Percentiles rank a stretch among this genome's conserved stretches.
Evolutionary conservation across 2,329 filamentous ascomycete species (phyloP).

Genomic region (Trichoderma pleuroti): DNA sequence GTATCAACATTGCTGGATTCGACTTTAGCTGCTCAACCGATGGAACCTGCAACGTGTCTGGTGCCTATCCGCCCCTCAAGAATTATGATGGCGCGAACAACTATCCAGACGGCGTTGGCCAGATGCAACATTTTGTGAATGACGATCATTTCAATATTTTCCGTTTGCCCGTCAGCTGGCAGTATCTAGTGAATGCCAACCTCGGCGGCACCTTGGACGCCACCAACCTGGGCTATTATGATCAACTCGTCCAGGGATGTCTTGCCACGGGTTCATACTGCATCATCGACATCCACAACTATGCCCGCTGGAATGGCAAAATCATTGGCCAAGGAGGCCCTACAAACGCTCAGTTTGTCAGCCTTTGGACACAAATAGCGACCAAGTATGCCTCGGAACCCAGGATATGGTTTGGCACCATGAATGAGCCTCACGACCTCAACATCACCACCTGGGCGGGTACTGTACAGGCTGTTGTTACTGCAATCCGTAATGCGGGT

Average conservation of each 20-base stretch:
- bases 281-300: slow-evolving; percentile 54
- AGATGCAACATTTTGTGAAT: slow-evolving; percentile 53
- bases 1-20: slow-evolving; percentile 12
- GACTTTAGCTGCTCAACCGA: slow-evolving; percentile 44
- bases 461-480: slow-evolving; percentile 58
- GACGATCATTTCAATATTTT: slow-evolving; percentile 51
- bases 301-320: slow-evolving; percentile 54
- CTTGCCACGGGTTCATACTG: slow-evolving; percentile 51
- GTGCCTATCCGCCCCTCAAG: slow-evolving; percentile 31
- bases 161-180: slow-evolving; percentile 49
- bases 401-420: slow-evolving; percentile 56
- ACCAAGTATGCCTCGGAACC: slow-evolving; percentile 42
- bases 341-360: slow-evolving; percentile 53
- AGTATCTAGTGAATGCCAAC: slow-evolving; percentile 50
- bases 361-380: slow-evolving; percentile 55
- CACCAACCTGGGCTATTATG: slow-evolving; percentile 46
- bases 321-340: slow-evolving; percentile 63
- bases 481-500: slow-evolving; percentile 57
- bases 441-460: slow-evolving; percentile 53
- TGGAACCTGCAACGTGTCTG: slow-evolving; percentile 27
- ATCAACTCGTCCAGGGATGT: slow-evolving; percentile 52
- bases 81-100: slow-evolving; percentile 27
- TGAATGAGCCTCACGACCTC: slow-evolving; percentile 63
- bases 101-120: slow-evolving; percentile 35
- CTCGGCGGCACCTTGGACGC: slow-evolving; percentile 46